A percentile compares a stretch with the other conserved stretches of the same genome.
phyloP scores from a whole-genome alignment of 2,329 filamentous ascomycete genomes.

The Pezicula neosporulosa region DNA sequence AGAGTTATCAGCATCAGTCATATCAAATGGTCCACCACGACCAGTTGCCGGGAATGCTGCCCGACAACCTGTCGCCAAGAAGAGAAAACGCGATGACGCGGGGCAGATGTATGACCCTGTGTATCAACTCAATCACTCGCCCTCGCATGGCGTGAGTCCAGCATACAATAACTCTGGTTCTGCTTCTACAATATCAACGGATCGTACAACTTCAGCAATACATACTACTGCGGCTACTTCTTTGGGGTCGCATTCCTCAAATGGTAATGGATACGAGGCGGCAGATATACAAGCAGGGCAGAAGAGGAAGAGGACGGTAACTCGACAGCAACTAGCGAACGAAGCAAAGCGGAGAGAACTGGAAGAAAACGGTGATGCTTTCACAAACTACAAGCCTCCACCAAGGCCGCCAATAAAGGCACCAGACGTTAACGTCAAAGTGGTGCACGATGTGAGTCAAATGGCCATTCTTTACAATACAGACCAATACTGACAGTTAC shows the following conservation, averaged over 20 bases:
- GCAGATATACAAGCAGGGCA: conserved; percentile 68
- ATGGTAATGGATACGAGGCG: conserved; percentile 62
- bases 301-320: conserved; percentile 79
- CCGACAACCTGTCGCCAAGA: conserved; percentile 69
- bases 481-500: conserved; percentile 8
- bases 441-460: conserved; percentile 58
- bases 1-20: conserved; percentile 25
- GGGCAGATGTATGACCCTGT: conserved; percentile 60
- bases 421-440: conserved; percentile 65
- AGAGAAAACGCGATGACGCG: conserved; percentile 55
- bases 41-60: conserved; percentile 24
- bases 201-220: conserved; percentile 75
- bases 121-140: conserved; percentile 66
- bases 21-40: conserved; percentile 34
- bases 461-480: neutral
- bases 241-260: conserved; percentile 62
- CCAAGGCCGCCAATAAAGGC: conserved; percentile 89
- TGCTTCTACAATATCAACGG: conserved; percentile 74
- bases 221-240: conserved; percentile 91
- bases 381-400: conserved; percentile 79
- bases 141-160: conserved; percentile 69
- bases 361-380: conserved; percentile 67
- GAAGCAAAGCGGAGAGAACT: conserved; percentile 77
- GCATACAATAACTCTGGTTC: conserved; percentile 63
- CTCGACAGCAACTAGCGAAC: conserved; percentile 75